These are phyloP conservation scores for Kwoniella pini DNA, from an alignment of 768 basidiomycete genomes.

Conservation along the genomic window DNA sequence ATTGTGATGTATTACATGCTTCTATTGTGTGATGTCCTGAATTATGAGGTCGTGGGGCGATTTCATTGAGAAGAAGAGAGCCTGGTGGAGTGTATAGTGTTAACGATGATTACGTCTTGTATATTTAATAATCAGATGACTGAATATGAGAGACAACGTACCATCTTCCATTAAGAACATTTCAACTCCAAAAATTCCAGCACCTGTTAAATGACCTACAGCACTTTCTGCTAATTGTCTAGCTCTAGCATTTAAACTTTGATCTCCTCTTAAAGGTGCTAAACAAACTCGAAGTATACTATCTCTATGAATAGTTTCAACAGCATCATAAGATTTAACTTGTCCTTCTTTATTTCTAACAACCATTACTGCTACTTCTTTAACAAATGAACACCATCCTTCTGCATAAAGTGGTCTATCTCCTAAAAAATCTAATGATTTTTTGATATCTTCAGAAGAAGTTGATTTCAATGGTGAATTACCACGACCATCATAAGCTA, in stretches of 20 bases:
- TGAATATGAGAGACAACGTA: conserved; percentile 57
- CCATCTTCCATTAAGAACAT: conserved; percentile 93
- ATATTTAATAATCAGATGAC: too few relatives aligned
- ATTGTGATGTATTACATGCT: conserved; percentile 94
- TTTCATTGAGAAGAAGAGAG: conserved; percentile 84
- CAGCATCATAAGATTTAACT: conserved; percentile 80
- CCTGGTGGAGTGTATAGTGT: too few relatives aligned
- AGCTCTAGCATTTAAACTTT: conserved; percentile 65
- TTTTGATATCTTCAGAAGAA: conserved; percentile 58
- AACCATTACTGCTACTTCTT: conserved; percentile 96
- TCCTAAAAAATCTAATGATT: conserved; percentile 59
- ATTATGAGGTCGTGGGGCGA: conserved; percentile 96
- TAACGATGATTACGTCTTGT: too few relatives aligned
- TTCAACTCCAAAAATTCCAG: conserved; percentile 95
- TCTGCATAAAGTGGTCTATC: conserved; percentile 86
- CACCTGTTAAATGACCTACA: conserved; percentile 74
- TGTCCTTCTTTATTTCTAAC: conserved; percentile 75
- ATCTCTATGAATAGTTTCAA: conserved; percentile 92
- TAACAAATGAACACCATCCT: conserved; percentile 82
- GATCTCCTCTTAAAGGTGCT: conserved; percentile 69
- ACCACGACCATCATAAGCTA: conserved; percentile 94
- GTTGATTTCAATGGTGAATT: conserved; percentile 73
- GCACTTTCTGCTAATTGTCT: conserved; percentile 76
- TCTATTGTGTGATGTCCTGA: conserved; percentile 99
- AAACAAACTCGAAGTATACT: conserved; percentile 92